Conservation (phyloP, 257 asterid species). For the Scutellaria galericulata region DNA sequence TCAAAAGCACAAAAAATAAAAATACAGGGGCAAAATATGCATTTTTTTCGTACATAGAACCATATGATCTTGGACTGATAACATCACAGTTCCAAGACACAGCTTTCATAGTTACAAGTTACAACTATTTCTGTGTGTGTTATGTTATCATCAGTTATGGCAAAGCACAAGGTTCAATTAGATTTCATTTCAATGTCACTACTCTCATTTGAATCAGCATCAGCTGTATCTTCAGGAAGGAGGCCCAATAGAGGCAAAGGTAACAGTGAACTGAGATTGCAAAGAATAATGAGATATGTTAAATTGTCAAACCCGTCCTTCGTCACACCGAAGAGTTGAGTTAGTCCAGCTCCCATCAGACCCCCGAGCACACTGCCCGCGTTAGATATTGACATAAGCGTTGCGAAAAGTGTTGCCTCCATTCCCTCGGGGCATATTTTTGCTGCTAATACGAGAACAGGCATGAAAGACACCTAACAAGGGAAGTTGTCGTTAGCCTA, state of each 20-base stretch:
- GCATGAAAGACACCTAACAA: conserved; percentile 93
- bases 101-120: conserved; percentile 32
- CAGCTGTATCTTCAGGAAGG: conserved; percentile 70
- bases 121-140: conserved; percentile 33
- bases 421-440: conserved; percentile 92
- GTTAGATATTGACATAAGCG: conserved; percentile 92
- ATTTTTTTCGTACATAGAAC: too few relatives aligned
- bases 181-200: conserved; percentile 77
- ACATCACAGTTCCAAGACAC: conserved; percentile 6
- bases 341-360: conserved; percentile 89
- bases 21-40: too few relatives aligned
- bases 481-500: conserved; percentile 11
- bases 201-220: conserved; percentile 45
- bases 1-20: too few relatives aligned
- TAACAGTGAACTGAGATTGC: conserved; percentile 91
- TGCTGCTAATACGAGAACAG: conserved; percentile 97
- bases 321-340: conserved; percentile 83
- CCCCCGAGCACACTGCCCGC: conserved; percentile 96
- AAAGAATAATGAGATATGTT: conserved; percentile 73
- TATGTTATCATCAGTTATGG: conserved; percentile 5
- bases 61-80: neutral
- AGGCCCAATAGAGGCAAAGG: conserved; percentile 91
- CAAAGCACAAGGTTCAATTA: conserved; percentile 46
- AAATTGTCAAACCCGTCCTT: conserved; percentile 78
- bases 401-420: conserved; percentile 97